A percentile compares a stretch with the other conserved stretches of the same genome.
Evolutionary conservation across 1,139 yeast species (phyloP).

Genomic region (Candida labiduridarum): DNA sequence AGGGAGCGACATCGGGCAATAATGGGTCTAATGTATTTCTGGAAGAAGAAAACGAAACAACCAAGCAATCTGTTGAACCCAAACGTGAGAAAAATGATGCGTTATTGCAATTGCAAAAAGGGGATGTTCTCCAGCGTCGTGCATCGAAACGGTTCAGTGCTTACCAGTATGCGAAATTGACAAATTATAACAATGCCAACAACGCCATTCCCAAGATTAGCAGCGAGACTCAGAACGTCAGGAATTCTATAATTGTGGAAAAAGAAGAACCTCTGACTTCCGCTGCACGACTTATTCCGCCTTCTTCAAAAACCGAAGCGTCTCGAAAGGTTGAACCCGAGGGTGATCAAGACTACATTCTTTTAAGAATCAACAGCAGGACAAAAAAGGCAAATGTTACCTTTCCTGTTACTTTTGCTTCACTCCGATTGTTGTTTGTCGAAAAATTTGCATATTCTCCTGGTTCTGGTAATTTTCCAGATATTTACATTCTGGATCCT

Average conservation of each 20-base stretch:
- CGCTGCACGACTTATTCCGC: neutral
- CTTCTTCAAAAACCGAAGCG: neutral
- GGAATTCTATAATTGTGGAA: conserved; percentile 5
- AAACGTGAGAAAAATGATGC: conserved; percentile 46
- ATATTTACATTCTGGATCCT: conserved; percentile 73
- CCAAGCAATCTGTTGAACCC: neutral
- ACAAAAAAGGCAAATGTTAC: conserved; percentile 33
- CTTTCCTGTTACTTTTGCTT: conserved; percentile 59
- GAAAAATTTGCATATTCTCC: conserved; percentile 88
- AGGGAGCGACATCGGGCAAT: neutral
- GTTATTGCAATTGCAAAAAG: conserved; percentile 73
- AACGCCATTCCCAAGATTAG: conserved; percentile 19
- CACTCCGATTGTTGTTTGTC: conserved; percentile 73
- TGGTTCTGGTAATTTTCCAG: conserved; percentile 71
- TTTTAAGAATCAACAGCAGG: conserved; percentile 25
- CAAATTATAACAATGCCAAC: conserved; percentile 47
- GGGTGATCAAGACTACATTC: conserved; percentile 28
- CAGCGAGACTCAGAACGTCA: conserved; percentile 10
- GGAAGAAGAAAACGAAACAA: neutral
- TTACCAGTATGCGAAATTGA: conserved; percentile 82
- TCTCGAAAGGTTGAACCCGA: neutral
- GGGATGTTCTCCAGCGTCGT: conserved; percentile 80
- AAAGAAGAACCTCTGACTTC: neutral
- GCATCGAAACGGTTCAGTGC: conserved; percentile 94
- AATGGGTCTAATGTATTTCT: neutral